Base-by-base conservation (phyloP, 345 rosid genomes). In the Hypericum androsaemum region DNA sequence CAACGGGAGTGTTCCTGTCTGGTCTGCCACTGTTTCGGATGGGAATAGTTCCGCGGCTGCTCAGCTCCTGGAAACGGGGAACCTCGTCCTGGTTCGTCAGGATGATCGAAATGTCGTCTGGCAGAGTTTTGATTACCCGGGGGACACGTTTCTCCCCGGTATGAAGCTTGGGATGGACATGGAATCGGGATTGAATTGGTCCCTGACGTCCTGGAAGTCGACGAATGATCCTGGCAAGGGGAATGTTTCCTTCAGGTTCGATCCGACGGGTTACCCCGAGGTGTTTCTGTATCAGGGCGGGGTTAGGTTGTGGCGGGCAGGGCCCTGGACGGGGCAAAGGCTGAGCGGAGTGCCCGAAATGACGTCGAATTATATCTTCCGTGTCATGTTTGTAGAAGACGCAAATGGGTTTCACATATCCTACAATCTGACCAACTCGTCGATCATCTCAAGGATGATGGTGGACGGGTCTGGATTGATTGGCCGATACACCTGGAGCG, bases 281-380 rank as follows among this genome's bases (percentile, higher is more conserved):
- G 42, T 73, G 14, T 45, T 64, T 12, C 55, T 73, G 16, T 43
- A 61, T 52, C n/a, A n/a, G n/a, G n/a, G n/a, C n/a, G n/a, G n/a
- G n/a, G n/a, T n/a, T n/a, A n/a, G n/a, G n/a, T 28, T 28, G n/a
- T n/a, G n/a, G n/a, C n/a, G n/a, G n/a, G n/a, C n/a, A n/a, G n/a
- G n/a, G n/a, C n/a, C n/a, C n/a, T 77, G 86, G 89, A 81, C 77
- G 6, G 85, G 87, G 6, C 56, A 43, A 12, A 71, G 82, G 59
- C 82, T 79, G 94, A 82, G 72, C 43, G 90, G 88, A 11, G 75
- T 88, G 13, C 94, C 88, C 3, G 76, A 65, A 49, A 80, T 84
- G 88, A 60, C 69, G 4, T 43, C 9, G 8, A 46, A 8, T 43
- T 74, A 36, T 46, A 79, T 76, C 39, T 78, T 61, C 35, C 69